Conservation (phyloP, 1,284 basidiomycete species). For the Stygiomarasmius scandens region DNA sequence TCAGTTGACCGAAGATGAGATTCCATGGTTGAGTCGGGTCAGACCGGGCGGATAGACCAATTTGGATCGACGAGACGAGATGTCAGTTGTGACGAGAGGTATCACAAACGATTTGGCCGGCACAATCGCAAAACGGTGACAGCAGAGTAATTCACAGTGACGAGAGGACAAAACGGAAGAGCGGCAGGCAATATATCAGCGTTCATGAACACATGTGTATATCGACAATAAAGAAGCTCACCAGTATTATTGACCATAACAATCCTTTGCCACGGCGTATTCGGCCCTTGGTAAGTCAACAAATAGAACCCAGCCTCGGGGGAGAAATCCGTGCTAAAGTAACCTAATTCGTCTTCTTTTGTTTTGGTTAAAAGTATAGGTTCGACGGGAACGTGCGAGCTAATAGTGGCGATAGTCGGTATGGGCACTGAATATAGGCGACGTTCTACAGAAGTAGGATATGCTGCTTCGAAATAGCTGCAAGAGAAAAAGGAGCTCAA, state of each 20-base stretch:
- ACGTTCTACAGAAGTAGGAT: constrained; percentile 80
- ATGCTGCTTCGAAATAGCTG: constrained; percentile 89
- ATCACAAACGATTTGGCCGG: no score
- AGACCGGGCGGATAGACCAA: no score
- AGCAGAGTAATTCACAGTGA: neutral
- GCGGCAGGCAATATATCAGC: neutral
- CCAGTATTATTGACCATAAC: constrained; percentile 64
- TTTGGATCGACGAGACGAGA: no score
- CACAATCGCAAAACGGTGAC: no score
- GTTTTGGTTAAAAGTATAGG: constrained; percentile 72
- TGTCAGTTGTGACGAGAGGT: no score
- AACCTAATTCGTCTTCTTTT: constrained; percentile 37
- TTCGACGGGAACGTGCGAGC: constrained; percentile 29
- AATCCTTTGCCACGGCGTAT: constrained; percentile 86
- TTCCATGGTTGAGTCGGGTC: no score
- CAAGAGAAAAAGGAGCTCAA: neutral
- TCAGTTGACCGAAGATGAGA: no score
- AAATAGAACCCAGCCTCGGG: constrained; percentile 86
- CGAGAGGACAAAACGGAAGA: neutral
- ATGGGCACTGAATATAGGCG: constrained; percentile 82
- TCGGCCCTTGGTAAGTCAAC: constrained; percentile 80
- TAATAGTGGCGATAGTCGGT: constrained; percentile 37
- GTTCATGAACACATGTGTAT: neutral
- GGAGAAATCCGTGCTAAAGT: constrained; percentile 76
- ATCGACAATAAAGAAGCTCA: constrained; percentile 30